Base-by-base conservation (phyloP, 257 asterid species). In the Petunia axillaris region DNA sequence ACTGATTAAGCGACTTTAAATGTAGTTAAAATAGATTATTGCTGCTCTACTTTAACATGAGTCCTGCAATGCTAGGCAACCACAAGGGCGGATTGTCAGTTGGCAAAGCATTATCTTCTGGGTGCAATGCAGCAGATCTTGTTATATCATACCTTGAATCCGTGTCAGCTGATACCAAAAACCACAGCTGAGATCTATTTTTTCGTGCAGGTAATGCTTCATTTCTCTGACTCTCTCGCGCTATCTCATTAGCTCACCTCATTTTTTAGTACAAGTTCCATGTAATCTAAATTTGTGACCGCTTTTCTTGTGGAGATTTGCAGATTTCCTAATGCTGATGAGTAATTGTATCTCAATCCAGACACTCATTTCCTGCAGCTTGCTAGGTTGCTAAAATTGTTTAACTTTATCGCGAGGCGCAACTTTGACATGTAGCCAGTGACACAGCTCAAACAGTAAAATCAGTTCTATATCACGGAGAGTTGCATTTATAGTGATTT, bases 21-120 rank as follows among this genome's bases (percentile, higher is more conserved):
- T 46, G 13, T 13, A 73, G 78, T 37, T 35, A 50, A 59, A n/a
- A 73, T 35, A 73, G 13, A 35, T 50, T 73, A 73, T 73, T 36
- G 35, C 46, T 8, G 1, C 77, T 25, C 4, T 48, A 43, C 39
- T 63, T 77, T 14, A 68, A 38, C 63, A 75, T 40, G 74, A 73
- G 15, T 46, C 64, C 38, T 64, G 58, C 37, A 81, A 75, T 84
- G 88, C 41, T 82, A 94, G 98, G 98, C 82, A 94, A 94, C 93
- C 96, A 93, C 91, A 94, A 88, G 88, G 94, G 93, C 64, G 99
- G 98, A 82, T 79, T 93, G 80, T 92, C 98, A 48, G 99, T 95
- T 77, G 98, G 99, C 75, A 95, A 91, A 90, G 97, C 99, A 82
- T 84, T 93, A 82, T 87, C 96, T 15, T 89, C 87, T 25, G 98